Evolutionary conservation across 2,329 filamentous ascomycete species (phyloP), one percentile per base, ranked within the genome.

Genomic region (Epichloe coenophiala): DNA sequence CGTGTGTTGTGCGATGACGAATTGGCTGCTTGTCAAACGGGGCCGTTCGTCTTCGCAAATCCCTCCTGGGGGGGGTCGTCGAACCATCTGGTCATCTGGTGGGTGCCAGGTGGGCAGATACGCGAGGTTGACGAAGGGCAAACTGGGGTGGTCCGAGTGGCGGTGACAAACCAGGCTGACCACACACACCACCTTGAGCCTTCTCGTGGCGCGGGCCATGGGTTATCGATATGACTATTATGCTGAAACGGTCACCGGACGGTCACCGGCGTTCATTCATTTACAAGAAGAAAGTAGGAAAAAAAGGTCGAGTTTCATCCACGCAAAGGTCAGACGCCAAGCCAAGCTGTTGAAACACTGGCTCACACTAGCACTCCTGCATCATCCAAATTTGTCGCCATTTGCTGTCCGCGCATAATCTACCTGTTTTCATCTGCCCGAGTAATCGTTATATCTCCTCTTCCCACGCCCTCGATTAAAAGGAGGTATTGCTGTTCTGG

Each of bases 341-440:
- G 21, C 15, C 27, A 31, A n/a, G 7, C 27, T 6, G 27, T 45
- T n/a, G 13, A 56, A 52, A 58, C 53, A 44, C 27, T 31, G 27
- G 27, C 27, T 31, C 8, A 31, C 8, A 31, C 8, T 31, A 11
- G 27, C 27, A 31, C 27, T 31, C 27, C 27, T 31, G 27, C 27
- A 31, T 31, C 27, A 31, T 31, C 27, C 27, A 23, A 23, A 4
- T 31, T 31, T 9, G 27, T 9, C 27, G 27, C 27, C 8, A 31
- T 31, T 31, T 31, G 8, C 27, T 9, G 8, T 31, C 8, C 27
- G 8, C 27, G 27, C 9, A 31, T 1, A 31, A 1, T 31, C 27
- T 31, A 31, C 27, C 3, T 31, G 8, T 31, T 31, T 11, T 11
- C 27, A 31, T 31, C 8, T 9, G 9, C 27, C 27, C 27, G 27